Evolutionary conservation across 805 yeast genomes (phyloP).

Genomic region (Zygotorulaspora danielsina): DNA sequence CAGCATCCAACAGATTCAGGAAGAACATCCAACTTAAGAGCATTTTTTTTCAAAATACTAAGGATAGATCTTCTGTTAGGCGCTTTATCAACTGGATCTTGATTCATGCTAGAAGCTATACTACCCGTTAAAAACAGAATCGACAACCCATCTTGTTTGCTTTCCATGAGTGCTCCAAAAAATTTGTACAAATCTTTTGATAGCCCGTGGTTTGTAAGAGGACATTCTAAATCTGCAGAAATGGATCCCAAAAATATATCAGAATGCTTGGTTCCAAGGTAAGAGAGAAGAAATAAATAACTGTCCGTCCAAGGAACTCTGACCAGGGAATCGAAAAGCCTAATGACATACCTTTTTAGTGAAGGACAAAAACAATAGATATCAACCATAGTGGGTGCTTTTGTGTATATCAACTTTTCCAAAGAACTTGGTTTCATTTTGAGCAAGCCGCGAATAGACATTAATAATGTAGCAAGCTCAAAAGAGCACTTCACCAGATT

Average conservation of each 20-base stretch:
- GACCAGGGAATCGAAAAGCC: slow-evolving; percentile 54
- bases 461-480: slow-evolving; percentile 51
- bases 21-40: slow-evolving; percentile 46
- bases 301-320: slow-evolving; percentile 52
- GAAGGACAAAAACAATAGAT: slow-evolving; percentile 49
- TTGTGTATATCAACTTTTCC: slow-evolving; percentile 56
- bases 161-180: slow-evolving; percentile 62
- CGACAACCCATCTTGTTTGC: slow-evolving; percentile 74
- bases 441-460: slow-evolving; percentile 52
- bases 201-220: slow-evolving; percentile 49
- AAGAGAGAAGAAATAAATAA: slow-evolving; percentile 77
- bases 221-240: slow-evolving; percentile 54
- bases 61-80: slow-evolving; percentile 42
- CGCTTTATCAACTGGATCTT: slow-evolving; percentile 13
- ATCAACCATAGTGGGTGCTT: slow-evolving; percentile 52
- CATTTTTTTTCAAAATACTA: slow-evolving; percentile 51
- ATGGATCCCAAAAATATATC: slow-evolving; percentile 56
- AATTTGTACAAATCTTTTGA: slow-evolving; percentile 58
- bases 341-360: slow-evolving; percentile 50
- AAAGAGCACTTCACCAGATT: slow-evolving; percentile 49
- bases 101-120: slow-evolving; percentile 39
- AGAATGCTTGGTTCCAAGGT: slow-evolving; percentile 65
- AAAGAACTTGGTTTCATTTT: slow-evolving; percentile 55
- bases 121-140: slow-evolving; percentile 55
- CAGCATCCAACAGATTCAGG: slow-evolving; percentile 65